These are phyloP conservation scores for Lipomyces chichibuensis DNA, from an alignment of 805 yeast species.

Conservation along the genomic window DNA sequence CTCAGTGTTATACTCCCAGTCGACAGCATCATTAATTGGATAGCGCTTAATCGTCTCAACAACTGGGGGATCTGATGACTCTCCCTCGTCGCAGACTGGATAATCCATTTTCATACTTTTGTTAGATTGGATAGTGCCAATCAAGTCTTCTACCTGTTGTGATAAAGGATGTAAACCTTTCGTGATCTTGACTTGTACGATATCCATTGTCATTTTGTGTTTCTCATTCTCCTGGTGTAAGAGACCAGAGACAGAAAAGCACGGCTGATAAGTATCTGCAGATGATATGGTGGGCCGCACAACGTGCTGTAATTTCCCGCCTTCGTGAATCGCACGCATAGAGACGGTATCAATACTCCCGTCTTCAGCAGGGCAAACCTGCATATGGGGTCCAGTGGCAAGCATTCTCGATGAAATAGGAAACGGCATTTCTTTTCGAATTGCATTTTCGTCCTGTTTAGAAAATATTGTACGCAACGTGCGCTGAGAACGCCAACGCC, in stretches of 20 bases:
- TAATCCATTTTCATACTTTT: too few species aligned
- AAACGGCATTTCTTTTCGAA: background rate
- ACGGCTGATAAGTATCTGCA: background rate
- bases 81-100: background rate
- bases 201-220: background rate
- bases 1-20: background rate
- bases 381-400: background rate
- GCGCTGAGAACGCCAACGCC: background rate
- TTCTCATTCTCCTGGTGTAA: background rate
- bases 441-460: background rate
- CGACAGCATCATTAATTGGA: background rate
- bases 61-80: background rate
- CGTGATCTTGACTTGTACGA: background rate
- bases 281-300: background rate
- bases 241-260: background rate
- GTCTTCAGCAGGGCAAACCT: background rate
- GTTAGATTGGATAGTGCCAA: background rate
- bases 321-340: background rate
- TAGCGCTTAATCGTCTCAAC: background rate
- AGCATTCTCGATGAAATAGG: background rate
- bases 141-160: background rate
- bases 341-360: background rate
- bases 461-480: background rate
- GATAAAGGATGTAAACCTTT: background rate
- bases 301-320: background rate